Evolutionary conservation across 495 filamentous ascomycete genomes (phyloP), one percentile per base, ranked within the genome.

Genomic region (Cercophora newfieldiana): DNA sequence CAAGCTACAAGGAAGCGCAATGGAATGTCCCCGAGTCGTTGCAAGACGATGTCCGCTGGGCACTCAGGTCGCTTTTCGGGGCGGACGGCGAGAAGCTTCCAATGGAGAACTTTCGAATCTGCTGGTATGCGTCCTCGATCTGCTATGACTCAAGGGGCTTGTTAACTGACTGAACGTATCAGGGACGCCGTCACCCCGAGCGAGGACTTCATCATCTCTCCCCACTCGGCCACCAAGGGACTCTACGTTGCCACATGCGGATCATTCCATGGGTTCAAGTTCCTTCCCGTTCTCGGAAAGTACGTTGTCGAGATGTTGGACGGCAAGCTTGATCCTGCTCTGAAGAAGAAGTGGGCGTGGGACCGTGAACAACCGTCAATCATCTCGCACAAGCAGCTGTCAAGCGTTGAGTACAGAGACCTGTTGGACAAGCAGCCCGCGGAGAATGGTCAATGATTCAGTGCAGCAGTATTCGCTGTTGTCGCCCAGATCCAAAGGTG

Each of bases 251-350:
- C 79, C 0, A 77, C 74, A 6, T 73, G 69, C 44, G 79, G 79
- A 5, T 78, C 77, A 7, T 81, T 80, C 62, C 79, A 82, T 60
- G 74, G 77, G 2, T 87, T 75, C 71, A 87, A 87, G 72, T 87
- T 87, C 71, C 76, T 87, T 26, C 85, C 85, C 0, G 79, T 83
- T 8, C 68, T 87, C 19, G 85, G 85, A 5, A 82, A 86, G 59
- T 86, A 87, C 65, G 81, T 86, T 29, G 77, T 81, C 1, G 69
- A 86, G 58, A 83, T 88, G 83, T 72, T 88, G 18, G 75, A 83
- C 30, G 83, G 77, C 1, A 66, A 74, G n/a, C 64, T 85, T 19
- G 73, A 73, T 18, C 69, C 75, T 1, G 79, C 77, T 22, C 65
- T 80, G 37, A 64, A 75, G 60, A 67, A 72, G 21, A 78, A 77